Percentiles rank a stretch among this genome's conserved stretches.
These are phyloP conservation scores for Alternaria ethzedia DNA, from an alignment of 2,329 filamentous ascomycete genomes.

Conservation along the genomic window DNA sequence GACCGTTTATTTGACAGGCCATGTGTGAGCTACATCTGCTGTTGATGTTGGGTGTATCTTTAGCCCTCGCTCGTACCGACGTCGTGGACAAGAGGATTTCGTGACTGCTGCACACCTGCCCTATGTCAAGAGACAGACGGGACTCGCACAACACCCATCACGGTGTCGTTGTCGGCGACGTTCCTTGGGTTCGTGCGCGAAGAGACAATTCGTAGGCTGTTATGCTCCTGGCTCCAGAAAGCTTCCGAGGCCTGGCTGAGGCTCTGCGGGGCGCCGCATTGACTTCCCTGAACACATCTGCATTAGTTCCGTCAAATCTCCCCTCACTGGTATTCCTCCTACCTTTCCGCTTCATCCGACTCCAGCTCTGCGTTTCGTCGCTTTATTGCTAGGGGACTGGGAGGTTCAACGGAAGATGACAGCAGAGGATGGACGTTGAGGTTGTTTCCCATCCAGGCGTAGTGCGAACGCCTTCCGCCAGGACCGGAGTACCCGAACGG, in stretches of 20 bases:
- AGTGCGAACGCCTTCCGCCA: not conserved
- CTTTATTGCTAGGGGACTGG: not conserved
- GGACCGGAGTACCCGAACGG: not conserved
- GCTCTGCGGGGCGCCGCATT: not conserved
- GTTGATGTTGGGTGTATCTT: not conserved
- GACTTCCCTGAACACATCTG: not conserved
- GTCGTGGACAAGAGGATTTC: not conserved
- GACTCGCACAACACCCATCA: not conserved
- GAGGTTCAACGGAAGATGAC: not conserved
- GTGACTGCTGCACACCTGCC: not conserved
- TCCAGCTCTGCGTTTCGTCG: not conserved
- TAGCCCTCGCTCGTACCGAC: not conserved
- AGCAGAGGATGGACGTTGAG: not conserved
- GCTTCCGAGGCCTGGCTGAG: not conserved
- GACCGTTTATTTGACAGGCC: not conserved
- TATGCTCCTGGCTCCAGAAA: not conserved
- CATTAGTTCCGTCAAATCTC: not conserved
- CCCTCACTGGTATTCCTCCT: not conserved
- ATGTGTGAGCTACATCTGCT: not conserved
- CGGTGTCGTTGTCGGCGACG: not conserved
- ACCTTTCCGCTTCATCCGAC: not conserved
- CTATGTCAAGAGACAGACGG: not conserved
- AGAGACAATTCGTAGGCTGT: not conserved
- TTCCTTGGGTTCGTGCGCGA: not conserved
- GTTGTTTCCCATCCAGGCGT: not conserved